Percentiles rank a stretch among this genome's conserved stretches.
Conservation (phyloP, 495 filamentous ascomycete genomes). For the Bathelium albidoporum region DNA sequence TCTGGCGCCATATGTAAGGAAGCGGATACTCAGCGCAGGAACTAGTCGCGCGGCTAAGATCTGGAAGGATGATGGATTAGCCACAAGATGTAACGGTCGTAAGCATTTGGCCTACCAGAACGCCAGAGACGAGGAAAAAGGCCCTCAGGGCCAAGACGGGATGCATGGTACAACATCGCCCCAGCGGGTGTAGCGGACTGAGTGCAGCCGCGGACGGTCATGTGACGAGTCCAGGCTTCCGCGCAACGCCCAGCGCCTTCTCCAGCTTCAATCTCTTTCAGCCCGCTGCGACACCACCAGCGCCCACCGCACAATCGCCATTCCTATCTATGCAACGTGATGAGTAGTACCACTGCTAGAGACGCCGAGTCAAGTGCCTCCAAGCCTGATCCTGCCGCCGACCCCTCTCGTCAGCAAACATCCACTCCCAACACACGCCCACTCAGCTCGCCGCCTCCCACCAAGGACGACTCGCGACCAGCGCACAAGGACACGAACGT, state of each 20-base stretch:
- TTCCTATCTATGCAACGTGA: background rate
- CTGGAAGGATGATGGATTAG: no score
- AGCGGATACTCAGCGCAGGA: background rate
- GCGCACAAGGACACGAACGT: background rate
- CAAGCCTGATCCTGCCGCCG: background rate
- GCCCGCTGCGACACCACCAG: background rate
- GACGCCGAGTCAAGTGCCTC: background rate
- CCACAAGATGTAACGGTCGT: no score
- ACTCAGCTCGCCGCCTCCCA: background rate
- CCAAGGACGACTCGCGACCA: background rate
- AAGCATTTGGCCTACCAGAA: background rate
- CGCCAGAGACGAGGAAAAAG: constrained; percentile 33
- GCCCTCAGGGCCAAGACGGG: constrained; percentile 34
- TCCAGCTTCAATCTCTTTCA: background rate
- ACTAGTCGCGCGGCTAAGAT: background rate
- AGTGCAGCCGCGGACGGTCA: background rate
- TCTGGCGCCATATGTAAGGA: background rate
- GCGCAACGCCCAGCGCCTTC: background rate
- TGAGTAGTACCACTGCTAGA: background rate
- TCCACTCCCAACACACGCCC: background rate
- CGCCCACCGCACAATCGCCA: background rate
- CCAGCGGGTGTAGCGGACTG: background rate
- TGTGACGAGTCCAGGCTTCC: background rate
- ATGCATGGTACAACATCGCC: constrained; percentile 24
- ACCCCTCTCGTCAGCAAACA: background rate